These are phyloP conservation scores for Metschnikowia kofuensis DNA, from an alignment of 805 yeast genomes.

Conservation along the genomic window DNA sequence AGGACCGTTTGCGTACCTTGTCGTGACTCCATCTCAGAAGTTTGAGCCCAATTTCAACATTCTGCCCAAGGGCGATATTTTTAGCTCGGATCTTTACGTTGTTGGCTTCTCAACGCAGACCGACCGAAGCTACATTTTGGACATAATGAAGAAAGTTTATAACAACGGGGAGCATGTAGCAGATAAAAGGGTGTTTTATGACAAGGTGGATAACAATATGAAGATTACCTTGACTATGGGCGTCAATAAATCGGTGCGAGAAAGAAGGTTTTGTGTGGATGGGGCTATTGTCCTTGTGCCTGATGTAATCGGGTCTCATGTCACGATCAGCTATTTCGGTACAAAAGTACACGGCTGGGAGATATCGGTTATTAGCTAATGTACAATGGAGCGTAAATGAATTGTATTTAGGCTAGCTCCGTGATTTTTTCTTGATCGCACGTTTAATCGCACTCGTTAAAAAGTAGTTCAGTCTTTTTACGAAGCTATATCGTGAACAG, in stretches of 20 bases:
- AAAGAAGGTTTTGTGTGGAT: slow-evolving; percentile 64
- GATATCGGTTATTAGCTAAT: slow-evolving; percentile 4
- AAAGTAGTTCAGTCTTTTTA: too few species aligned
- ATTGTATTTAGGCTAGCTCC: too few species aligned
- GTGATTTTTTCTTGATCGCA: too few species aligned
- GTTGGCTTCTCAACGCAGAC: slow-evolving; percentile 43
- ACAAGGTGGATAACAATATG: slow-evolving; percentile 26
- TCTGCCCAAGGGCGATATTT: slow-evolving; percentile 55
- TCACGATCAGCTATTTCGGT: slow-evolving; percentile 11
- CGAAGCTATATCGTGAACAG: too few species aligned
- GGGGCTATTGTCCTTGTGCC: slow-evolving; percentile 49
- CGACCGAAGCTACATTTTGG: slow-evolving; percentile 38
- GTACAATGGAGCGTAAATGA: background rate
- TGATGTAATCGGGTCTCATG: background rate
- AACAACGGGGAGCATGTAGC: slow-evolving; percentile 51
- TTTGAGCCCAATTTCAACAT: slow-evolving; percentile 62
- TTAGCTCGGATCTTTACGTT: slow-evolving; percentile 41
- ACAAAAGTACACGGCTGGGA: slow-evolving; percentile 10
- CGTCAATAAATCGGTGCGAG: slow-evolving; percentile 13
- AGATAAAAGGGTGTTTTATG: slow-evolving; percentile 49
- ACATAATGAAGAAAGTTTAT: slow-evolving; percentile 57
- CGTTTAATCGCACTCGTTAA: too few species aligned
- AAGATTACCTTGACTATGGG: slow-evolving; percentile 18
- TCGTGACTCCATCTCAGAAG: slow-evolving; percentile 51
- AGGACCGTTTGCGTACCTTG: slow-evolving; percentile 54